These are phyloP conservation scores for Penicillium ucsense DNA, from an alignment of 495 filamentous ascomycete genomes.

Conservation along the genomic window DNA sequence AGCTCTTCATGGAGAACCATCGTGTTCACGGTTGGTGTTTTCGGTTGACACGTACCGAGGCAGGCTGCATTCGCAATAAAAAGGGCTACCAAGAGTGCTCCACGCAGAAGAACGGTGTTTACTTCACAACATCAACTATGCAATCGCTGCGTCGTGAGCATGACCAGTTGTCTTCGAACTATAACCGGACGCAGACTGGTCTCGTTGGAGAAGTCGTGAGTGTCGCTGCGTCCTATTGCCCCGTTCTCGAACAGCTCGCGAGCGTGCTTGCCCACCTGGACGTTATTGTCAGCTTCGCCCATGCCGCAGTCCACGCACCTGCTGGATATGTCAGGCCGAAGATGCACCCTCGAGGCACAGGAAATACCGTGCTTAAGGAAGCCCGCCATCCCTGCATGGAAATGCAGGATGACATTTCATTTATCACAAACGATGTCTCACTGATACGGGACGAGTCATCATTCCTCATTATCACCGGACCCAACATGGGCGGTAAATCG, in stretches of 20 bases:
- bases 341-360: slow-evolving; percentile 83
- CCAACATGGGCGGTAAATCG: slow-evolving; percentile 98
- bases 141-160: slow-evolving; percentile 79
- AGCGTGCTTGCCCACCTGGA: slow-evolving; percentile 88
- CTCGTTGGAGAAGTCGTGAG: slow-evolving; percentile 87
- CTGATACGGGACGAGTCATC: slow-evolving; percentile 72
- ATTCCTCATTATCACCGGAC: slow-evolving; percentile 95
- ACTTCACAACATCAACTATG: slow-evolving; percentile 86
- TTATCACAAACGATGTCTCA: slow-evolving; percentile 95
- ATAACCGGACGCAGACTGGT: slow-evolving; percentile 89
- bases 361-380: slow-evolving; percentile 84
- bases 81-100: slow-evolving; percentile 87
- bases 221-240: slow-evolving; percentile 90
- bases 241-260: slow-evolving; percentile 83
- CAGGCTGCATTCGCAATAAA: slow-evolving; percentile 86
- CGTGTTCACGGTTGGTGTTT: slow-evolving; percentile 95
- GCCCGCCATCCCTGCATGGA: slow-evolving; percentile 98
- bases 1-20: slow-evolving; percentile 96
- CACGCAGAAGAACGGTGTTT: slow-evolving; percentile 98
- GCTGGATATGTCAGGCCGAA: slow-evolving; percentile 83
- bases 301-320: slow-evolving; percentile 88
- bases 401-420: slow-evolving; percentile 96
- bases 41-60: slow-evolving; percentile 83
- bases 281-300: slow-evolving; percentile 91
- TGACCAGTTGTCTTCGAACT: slow-evolving; percentile 89